Conservation (phyloP, 805 yeast species). For the Cyberlindnera bimundalis region DNA sequence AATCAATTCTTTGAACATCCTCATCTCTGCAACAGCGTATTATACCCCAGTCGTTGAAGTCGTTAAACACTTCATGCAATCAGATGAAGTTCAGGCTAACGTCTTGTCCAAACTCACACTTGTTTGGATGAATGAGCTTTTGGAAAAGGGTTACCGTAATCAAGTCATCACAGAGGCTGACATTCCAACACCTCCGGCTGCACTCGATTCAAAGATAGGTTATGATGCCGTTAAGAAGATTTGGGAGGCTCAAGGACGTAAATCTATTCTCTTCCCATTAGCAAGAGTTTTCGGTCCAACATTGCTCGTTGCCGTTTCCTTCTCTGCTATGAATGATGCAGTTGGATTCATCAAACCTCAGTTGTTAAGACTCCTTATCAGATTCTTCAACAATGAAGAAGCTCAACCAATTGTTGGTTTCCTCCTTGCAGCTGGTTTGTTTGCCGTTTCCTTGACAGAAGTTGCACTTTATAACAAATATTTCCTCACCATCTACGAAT, state of each 20-base stretch:
- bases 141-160: constrained; percentile 63
- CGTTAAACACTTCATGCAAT: constrained; percentile 26
- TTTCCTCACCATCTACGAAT: constrained; percentile 51
- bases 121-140: constrained; percentile 86
- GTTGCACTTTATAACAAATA: constrained; percentile 69
- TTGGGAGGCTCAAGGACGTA: constrained; percentile 57
- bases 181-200: constrained; percentile 73
- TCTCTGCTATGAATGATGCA: constrained; percentile 72
- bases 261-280: constrained; percentile 59
- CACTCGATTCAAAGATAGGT: constrained; percentile 53
- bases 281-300: constrained; percentile 69
- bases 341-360: constrained; percentile 89
- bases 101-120: constrained; percentile 76
- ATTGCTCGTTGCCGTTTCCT: constrained; percentile 67
- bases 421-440: constrained; percentile 60
- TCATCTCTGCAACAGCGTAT: constrained; percentile 26
- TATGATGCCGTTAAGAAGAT: constrained; percentile 46
- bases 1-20: constrained; percentile 9
- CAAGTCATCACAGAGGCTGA: constrained; percentile 56
- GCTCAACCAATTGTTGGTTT: constrained; percentile 44
- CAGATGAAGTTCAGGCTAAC: constrained; percentile 58
- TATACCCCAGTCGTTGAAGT: constrained; percentile 42
- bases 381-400: constrained; percentile 46
- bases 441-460: constrained; percentile 54
- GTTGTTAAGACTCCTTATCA: constrained; percentile 61